phyloP scores from a whole-genome alignment of 2,329 filamentous ascomycete genomes.

The Coniochaeta sp. region DNA sequence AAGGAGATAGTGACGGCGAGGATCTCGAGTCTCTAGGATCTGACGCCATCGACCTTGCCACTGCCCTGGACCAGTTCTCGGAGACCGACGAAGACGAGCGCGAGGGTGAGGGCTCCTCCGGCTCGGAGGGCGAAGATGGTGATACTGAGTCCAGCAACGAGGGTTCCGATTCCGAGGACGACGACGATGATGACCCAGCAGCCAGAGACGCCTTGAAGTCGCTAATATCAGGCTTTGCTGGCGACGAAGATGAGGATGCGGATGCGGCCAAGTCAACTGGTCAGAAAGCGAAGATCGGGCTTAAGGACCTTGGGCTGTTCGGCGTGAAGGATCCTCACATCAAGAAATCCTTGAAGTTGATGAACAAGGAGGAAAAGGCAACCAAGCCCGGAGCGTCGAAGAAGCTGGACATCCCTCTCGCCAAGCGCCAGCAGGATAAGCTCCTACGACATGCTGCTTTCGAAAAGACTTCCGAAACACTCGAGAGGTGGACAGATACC shows the following conservation, averaged over 20 bases:
- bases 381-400: slow-evolving; percentile 51
- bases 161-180: slow-evolving; percentile 29
- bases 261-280: slow-evolving; percentile 32
- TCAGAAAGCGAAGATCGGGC: slow-evolving; percentile 60
- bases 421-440: slow-evolving; percentile 79
- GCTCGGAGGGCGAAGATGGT: slow-evolving; percentile 34
- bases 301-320: slow-evolving; percentile 67
- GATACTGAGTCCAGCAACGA: slow-evolving; percentile 25
- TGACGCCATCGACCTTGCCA: slow-evolving; percentile 53
- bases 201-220: slow-evolving; percentile 60
- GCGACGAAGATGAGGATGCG: slow-evolving; percentile 53
- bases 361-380: slow-evolving; percentile 56
- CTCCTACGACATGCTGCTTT: slow-evolving; percentile 78
- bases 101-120: slow-evolving; percentile 33
- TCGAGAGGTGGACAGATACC: slow-evolving; percentile 88
- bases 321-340: slow-evolving; percentile 67
- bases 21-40: slow-evolving; percentile 52
- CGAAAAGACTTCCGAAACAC: slow-evolving; percentile 83
- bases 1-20: slow-evolving; percentile 52
- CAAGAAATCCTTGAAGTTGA: slow-evolving; percentile 72
- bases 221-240: slow-evolving; percentile 62
- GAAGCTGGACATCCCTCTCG: slow-evolving; percentile 75
- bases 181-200: slow-evolving; percentile 39
- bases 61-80: slow-evolving; percentile 48
- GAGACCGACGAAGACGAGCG: slow-evolving; percentile 43